Evolutionary conservation across 2,329 filamentous ascomycete species (phyloP), one percentile per base, ranked within the genome.

Genomic region (Trichoderma sp.): DNA sequence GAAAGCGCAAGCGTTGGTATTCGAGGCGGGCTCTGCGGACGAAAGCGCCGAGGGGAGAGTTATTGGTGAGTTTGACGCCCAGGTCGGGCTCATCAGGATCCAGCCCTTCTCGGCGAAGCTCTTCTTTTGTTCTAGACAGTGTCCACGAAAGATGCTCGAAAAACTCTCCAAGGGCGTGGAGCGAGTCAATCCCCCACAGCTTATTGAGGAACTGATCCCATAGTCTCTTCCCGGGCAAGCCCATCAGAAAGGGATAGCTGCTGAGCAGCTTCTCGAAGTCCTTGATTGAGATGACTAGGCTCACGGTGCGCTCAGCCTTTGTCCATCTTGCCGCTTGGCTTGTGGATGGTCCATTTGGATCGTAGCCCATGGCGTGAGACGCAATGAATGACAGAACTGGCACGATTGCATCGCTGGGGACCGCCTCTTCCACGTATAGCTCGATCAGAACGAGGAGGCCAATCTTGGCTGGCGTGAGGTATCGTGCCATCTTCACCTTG

Each of bases 391-490:
- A 91, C 24, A 97, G 85, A 37, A 97, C 84, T 16, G 91, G 86
- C 54, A 95, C 86, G 28, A 90, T 89, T n/a, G 91, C 89, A 60
- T 87, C 84, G 70, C 86, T 89, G 2, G 91, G 90, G 18, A 94
- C 85, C 2, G 85, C 83, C 26, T 89, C 89, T 72, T 91, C 89
- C 46, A 88, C 88, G 79, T 99, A 98, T 66, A 97, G 85, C 74
- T 93, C 88, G 64, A 96, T 86, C 65, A 99, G 86, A 66, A 89
- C 88, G 67, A 98, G 86, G 28, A 97, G 85, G 75, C 91, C 90
- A 73, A 98, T 87, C 77, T 96, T 97, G 73, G 93, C 90, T 14
- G 95, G 92, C n/a, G 92, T 97, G 56, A 98, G 85, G 79, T 91
- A 97, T 68, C 91, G 91, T 74, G 90, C 87, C 90, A 95, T 96